Percentiles rank a stretch among this genome's conserved stretches.
These are phyloP conservation scores for Cymbopogon citratus DNA, from an alignment of 176 grass and related monocot species.

Conservation along the genomic window DNA sequence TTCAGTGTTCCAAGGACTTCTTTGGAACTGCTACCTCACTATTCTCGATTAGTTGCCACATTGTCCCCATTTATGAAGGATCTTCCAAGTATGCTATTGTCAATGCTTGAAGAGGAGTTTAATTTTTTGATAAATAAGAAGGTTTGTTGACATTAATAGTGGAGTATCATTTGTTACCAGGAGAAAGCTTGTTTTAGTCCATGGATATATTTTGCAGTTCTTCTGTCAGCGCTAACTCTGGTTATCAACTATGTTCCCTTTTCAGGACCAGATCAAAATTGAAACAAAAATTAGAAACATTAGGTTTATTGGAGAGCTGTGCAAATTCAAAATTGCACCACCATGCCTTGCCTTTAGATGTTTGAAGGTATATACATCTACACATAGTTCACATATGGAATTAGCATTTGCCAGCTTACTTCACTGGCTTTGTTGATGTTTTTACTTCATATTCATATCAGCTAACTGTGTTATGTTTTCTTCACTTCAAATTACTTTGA, in stretches of 20 bases:
- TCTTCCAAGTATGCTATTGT: conserved; percentile 71
- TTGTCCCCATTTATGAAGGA: conserved; percentile 87
- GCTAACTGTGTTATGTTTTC: not conserved
- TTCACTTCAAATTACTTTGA: not conserved
- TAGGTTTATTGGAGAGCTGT: conserved; percentile 92
- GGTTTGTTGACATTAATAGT: conserved; percentile 33
- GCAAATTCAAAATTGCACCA: conserved; percentile 97
- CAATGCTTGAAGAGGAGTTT: conserved; percentile 95
- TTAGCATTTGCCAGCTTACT: not conserved
- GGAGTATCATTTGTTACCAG: not conserved
- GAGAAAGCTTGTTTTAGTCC: not conserved
- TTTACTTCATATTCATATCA: not conserved
- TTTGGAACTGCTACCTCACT: conserved; percentile 86
- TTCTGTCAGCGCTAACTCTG: not conserved
- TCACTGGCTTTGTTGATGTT: not conserved
- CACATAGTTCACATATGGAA: not conserved
- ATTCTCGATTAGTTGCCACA: conserved; percentile 90
- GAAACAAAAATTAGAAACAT: conserved; percentile 99
- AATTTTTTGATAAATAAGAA: conserved; percentile 99
- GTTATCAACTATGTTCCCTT: not conserved
- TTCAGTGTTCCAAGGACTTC: conserved; percentile 89
- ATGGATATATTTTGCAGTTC: not conserved
- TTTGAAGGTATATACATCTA: conserved; percentile 67
- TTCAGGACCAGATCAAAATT: conserved; percentile 98
- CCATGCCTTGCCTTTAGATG: conserved; percentile 80